Evolutionary conservation across 176 grass and related monocot genomes (phyloP), one percentile per base, ranked within the genome.

Genomic region (Hyparrhenia diplandra): DNA sequence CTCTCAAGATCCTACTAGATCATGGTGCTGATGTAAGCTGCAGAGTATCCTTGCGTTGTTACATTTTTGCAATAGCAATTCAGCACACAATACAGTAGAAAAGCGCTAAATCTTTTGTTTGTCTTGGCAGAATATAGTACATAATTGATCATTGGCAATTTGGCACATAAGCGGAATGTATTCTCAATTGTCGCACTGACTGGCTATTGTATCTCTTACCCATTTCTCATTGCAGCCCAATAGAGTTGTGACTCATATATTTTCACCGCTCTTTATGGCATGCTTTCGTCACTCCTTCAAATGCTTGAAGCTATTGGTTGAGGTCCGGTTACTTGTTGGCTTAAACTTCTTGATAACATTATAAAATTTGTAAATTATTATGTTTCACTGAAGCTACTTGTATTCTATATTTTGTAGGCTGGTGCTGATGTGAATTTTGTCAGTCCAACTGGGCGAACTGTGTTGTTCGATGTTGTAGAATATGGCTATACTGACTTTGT

Each of bases 391-490:
- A 64, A 7, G 28, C 40, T 64, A 67, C 34, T 37, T 67, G 28
- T 64, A 27, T 68, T 72, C 75, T 61, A 28, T 61, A 43, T 69
- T 43, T 11, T 77, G 10, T 65, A 90, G 84, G 88, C 47, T 75
- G 88, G 88, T 2, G 88, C 84, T 83, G 73, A 90, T 87, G 74
- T 69, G 36, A 84, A 90, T 31, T 70, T 13, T 37, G 69, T n/a
- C 43, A 57, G 43, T 79, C 34, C 49, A 4, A 57, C 37, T 47
- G 80, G 13, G 77, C 54, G 47, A 32, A 42, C 69, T 27, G 46
- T 71, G 57, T 74, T 80, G 58, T 67, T 35, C 5, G 18, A 74
- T 36, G 55, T 75, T 71, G 11, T 86, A 59, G 46, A 42, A 11
- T 61, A 61, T 29, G 75, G 84, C 54, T 76, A 75, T 40, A 80